phyloP scores from a whole-genome alignment of 2,329 filamentous ascomycete genomes.

The Diaporthe vaccinii region DNA sequence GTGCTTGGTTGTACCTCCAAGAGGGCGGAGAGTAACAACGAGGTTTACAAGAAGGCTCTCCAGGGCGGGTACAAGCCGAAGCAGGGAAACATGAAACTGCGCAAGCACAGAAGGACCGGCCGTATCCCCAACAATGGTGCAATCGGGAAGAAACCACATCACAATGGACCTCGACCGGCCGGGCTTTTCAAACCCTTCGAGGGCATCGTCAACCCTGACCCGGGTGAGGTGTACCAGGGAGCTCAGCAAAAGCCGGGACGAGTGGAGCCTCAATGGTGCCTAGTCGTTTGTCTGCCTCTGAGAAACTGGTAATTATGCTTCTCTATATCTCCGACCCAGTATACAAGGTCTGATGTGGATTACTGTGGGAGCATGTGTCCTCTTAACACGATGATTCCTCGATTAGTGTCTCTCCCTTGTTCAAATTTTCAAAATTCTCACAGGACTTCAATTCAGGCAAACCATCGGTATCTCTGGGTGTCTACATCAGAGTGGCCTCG shows the following conservation, averaged over 20 bases:
- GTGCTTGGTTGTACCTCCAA: not conserved
- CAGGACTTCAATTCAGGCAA: not conserved
- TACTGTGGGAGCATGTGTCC: not conserved
- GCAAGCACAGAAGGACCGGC: not conserved
- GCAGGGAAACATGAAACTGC: too few relatives aligned
- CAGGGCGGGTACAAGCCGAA: not conserved
- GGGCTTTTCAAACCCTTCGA: not conserved
- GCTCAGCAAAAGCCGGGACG: not conserved
- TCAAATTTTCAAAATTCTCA: not conserved
- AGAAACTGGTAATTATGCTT: not conserved
- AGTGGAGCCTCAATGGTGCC: not conserved
- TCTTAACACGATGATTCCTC: not conserved
- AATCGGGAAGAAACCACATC: not conserved
- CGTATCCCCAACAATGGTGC: not conserved
- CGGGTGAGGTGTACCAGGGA: slow-evolving; percentile 15
- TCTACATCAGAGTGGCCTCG: not conserved
- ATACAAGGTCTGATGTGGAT: too few relatives aligned
- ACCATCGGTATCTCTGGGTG: not conserved
- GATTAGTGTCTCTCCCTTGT: not conserved
- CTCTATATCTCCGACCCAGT: not conserved
- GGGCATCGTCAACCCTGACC: not conserved
- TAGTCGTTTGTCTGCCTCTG: not conserved
- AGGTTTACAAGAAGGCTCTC: not conserved
- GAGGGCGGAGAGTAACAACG: slow-evolving; percentile 1
- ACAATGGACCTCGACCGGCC: not conserved